Evolutionary conservation across 306 rosid species (phyloP).

Genomic region (Castanea sativa): DNA sequence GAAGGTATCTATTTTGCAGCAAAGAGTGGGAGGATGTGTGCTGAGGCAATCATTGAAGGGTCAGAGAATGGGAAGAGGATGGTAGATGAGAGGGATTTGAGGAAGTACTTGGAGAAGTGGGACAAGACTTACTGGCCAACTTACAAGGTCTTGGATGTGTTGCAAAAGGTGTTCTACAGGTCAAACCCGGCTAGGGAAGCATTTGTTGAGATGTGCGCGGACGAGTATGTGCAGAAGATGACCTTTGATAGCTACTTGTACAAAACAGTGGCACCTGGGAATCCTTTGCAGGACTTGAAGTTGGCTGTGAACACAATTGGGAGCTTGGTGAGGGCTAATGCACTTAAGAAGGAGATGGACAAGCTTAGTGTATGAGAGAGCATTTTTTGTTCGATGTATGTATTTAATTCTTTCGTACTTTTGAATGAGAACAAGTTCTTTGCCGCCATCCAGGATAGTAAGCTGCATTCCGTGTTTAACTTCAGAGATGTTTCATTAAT

Average conservation of each 20-base stretch:
- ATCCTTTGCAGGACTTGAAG: slow-evolving; percentile 84
- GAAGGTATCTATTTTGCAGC: slow-evolving; percentile 99
- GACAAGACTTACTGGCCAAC: slow-evolving; percentile 99
- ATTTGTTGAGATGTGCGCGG: slow-evolving; percentile 98
- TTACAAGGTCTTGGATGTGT: slow-evolving; percentile 88
- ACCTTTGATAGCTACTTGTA: slow-evolving; percentile 94
- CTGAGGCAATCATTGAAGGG: slow-evolving; percentile 90
- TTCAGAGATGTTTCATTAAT: neutral
- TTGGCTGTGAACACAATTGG: slow-evolving; percentile 95
- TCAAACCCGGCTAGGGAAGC: slow-evolving; percentile 98
- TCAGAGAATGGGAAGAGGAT: slow-evolving; percentile 89
- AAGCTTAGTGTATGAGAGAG: slow-evolving; percentile 60
- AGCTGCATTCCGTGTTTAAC: slow-evolving; percentile 6
- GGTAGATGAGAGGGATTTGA: slow-evolving; percentile 87
- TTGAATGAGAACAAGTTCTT: slow-evolving; percentile 6
- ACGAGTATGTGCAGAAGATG: slow-evolving; percentile 99
- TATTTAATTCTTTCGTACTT: slow-evolving; percentile 8
- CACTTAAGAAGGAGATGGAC: slow-evolving; percentile 83
- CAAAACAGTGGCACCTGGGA: slow-evolving; percentile 90
- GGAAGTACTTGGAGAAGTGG: slow-evolving; percentile 96
- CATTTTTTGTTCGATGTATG: slow-evolving; percentile 2
- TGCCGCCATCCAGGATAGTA: slow-evolving; percentile 19
- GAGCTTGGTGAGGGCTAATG: slow-evolving; percentile 92
- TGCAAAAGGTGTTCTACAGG: slow-evolving; percentile 97
- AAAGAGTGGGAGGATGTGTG: slow-evolving; percentile 97